Evolutionary conservation across 805 yeast species (phyloP).

Genomic region (Candida koratica): DNA sequence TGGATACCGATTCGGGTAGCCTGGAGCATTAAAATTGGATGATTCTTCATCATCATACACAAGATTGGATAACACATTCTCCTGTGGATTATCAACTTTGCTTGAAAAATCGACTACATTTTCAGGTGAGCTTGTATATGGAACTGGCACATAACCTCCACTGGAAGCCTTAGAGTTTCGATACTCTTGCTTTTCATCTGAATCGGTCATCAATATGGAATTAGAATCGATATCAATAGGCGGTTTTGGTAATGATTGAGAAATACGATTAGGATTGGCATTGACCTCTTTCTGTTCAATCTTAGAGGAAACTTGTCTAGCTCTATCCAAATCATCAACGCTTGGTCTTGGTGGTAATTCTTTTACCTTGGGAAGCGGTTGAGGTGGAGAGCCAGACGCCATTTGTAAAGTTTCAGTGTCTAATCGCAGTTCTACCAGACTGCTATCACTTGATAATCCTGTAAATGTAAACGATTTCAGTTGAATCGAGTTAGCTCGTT

Average conservation of each 20-base stretch:
- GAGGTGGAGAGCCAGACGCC: not conserved
- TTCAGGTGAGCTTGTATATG: constrained; percentile 2
- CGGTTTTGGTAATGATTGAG: constrained; percentile 14
- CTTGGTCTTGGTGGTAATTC: constrained; percentile 26
- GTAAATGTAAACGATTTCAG: constrained; percentile 15
- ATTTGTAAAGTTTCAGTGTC: not conserved
- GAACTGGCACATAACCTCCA: constrained; percentile 8
- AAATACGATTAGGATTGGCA: constrained; percentile 6
- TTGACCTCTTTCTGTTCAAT: not conserved
- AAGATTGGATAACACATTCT: constrained; percentile 7
- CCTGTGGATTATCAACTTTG: constrained; percentile 2
- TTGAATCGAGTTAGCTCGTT: constrained; percentile 24
- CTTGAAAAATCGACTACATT: constrained; percentile 3
- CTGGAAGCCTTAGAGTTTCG: not conserved
- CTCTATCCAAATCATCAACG: constrained; percentile 21
- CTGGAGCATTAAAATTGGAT: constrained; percentile 9
- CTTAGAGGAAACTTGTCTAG: constrained; percentile 21
- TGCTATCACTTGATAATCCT: constrained; percentile 11
- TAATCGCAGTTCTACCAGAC: constrained; percentile 9
- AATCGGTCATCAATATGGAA: too few species aligned
- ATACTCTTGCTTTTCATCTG: constrained; percentile 6
- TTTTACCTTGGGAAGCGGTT: not conserved
- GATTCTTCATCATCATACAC: constrained; percentile 15
- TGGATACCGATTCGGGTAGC: constrained; percentile 6
- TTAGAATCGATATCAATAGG: constrained; percentile 13